Base-by-base conservation (phyloP, 495 filamentous ascomycete genomes). In the Aspergillus baeticus region DNA sequence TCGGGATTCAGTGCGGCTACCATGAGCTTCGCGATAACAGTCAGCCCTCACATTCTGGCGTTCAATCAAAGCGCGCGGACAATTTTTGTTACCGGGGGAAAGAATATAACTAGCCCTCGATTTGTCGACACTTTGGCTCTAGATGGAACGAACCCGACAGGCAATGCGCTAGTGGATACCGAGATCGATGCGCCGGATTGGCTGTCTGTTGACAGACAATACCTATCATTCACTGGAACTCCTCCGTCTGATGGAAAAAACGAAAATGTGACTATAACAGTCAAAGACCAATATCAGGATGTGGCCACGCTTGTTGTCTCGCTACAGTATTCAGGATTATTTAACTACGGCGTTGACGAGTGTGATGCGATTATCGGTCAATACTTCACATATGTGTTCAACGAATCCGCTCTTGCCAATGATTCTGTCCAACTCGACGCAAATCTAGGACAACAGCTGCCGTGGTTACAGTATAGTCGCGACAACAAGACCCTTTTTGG, bases 381-480 rank as follows among this genome's bases (percentile, higher is more conserved):
- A 41, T 70, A 77, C 23, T 91, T 96, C 55, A 73, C 65, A 14
- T 87, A 89, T 44, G 74, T 80, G 5, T 77, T 96, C 34, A 74
- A 83, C 50, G 67, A 77, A 26, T 80, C 81, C 20, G 60, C 89
- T 17, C 62, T 82, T 11, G 74, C 73, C 22, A 73, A 79, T 10
- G 65, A 72, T 21, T 76, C 83, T 54, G 79, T 82, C 0, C 70
- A 78, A 18, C 62, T 93, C 1, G 77, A 76, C 11, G 69, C 88
- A 2, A 68, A 81, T 41, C 59, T 81, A n/a, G 76, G 70, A 17
- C 57, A 76, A 2, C 62, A 83, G 2, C 67, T 76, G 7, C 67
- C 81, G 13, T 96, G 91, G 92, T 72, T 94, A 10, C 74, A 71
- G 1, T 90, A 90, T 58, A 81, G 89, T 60, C 46, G 78, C 10